Evolutionary conservation across 1,284 basidiomycete species (phyloP), one percentile per base, ranked within the genome.

Genomic region (Vanrija sp.): DNA sequence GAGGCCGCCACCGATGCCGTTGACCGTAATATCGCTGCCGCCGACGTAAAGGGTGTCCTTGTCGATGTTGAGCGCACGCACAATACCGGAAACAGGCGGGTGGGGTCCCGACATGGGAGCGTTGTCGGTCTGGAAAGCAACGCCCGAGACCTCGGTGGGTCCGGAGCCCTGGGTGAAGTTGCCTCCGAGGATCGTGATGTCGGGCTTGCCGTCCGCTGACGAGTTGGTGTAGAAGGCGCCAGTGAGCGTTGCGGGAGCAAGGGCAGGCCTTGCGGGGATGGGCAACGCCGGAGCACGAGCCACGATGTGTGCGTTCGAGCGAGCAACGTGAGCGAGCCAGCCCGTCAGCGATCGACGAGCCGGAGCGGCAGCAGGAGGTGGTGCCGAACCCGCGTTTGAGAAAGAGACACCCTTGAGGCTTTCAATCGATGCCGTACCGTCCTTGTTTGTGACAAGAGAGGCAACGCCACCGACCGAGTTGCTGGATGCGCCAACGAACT

Each of bases 161-260:
- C 31, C 31, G 15, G 31, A 31, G 9, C 75, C 65, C 2, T 80
- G 76, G 4, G 85, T 84, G 70, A 96, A 97, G 75, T 95, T 93
- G 45, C 94, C 94, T 37, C 92, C 94, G 47, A 98, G 78, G 60
- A 97, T 83, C 37, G 83, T 84, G 43, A 90, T 76, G 3, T 56
- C 54, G 0, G 68, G 59, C 57, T 88, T 81, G 41, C 79, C 77
- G 4, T 80, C 80, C 6, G 83, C 83, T 1, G 85, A 83, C 38
- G 79, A 80, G 67, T 96, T 96, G 16, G 84, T 86, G 89, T 89
- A 98, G 78, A 94, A 98, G 2, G 84, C 83, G 35, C 90, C 94
- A 0, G 89, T 82, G 41, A 96, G 80, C 52, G 97, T 84, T 27
- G 91, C 85, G 1, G 92, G 89, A 1, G 88, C 85, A 0, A 82